These are phyloP conservation scores for Pleurotus cornucopiae DNA, from an alignment of 768 basidiomycete species.

Conservation along the genomic window DNA sequence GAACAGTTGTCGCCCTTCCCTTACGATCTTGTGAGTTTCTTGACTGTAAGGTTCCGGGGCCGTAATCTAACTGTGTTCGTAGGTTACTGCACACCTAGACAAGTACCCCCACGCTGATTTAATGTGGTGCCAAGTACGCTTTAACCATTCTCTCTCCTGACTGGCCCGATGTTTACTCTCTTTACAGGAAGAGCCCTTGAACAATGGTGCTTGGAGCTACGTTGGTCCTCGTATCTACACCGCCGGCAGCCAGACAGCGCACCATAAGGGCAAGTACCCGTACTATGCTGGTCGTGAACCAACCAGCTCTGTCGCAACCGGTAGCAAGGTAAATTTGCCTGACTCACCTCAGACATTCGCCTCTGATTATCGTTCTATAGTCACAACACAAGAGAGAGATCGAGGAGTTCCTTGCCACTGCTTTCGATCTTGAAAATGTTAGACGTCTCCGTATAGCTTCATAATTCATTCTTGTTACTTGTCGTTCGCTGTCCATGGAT, in stretches of 20 bases:
- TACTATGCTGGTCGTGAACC: conserved; percentile 91
- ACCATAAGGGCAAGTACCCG: conserved; percentile 91
- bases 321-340: conserved; percentile 64
- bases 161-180: conserved; percentile 1
- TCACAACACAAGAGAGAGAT: conserved; percentile 88
- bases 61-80: conserved; percentile 9
- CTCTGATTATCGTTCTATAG: conserved; percentile 33
- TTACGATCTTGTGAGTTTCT: conserved; percentile 74
- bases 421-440: conserved; percentile 40
- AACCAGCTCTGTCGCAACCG: conserved; percentile 88
- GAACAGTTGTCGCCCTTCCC: conserved; percentile 98
- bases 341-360: background rate
- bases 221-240: conserved; percentile 92
- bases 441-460: conserved; percentile 14
- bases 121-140: conserved; percentile 81
- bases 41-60: background rate
- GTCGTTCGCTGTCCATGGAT: too few species aligned
- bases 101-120: conserved; percentile 93
- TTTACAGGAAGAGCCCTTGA: conserved; percentile 84
- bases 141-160: background rate
- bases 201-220: conserved; percentile 97
- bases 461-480: background rate
- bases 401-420: conserved; percentile 61
- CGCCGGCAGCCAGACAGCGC: conserved; percentile 83
- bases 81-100: conserved; percentile 93